Evolutionary conservation across 202 grass and related monocot species (phyloP).

Genomic region (Brachypodium distachyon): DNA sequence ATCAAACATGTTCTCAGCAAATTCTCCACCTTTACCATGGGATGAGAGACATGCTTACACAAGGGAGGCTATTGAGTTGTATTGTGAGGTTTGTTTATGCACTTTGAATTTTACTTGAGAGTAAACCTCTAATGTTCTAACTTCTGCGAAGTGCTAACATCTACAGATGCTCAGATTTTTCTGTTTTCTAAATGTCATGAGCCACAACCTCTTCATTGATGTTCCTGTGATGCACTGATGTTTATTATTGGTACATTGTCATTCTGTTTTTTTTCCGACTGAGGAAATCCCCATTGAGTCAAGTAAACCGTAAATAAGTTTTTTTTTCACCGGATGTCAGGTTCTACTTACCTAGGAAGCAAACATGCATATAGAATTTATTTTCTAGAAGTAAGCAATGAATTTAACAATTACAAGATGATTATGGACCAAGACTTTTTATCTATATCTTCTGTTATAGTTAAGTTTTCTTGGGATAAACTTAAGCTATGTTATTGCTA

Average conservation of each 20-base stretch:
- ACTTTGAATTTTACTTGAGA: neutral
- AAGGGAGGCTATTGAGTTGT: constrained; percentile 69
- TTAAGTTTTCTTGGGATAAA: neutral
- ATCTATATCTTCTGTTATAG: neutral
- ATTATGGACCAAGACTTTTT: neutral
- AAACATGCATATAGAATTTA: neutral
- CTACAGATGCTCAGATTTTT: neutral
- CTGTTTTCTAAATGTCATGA: neutral
- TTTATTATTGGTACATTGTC: neutral
- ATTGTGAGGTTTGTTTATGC: constrained; percentile 62
- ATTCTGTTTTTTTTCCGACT: neutral
- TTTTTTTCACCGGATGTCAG: neutral
- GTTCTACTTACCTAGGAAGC: neutral
- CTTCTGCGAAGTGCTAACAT: neutral
- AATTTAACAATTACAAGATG: neutral
- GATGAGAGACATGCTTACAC: constrained; percentile 69
- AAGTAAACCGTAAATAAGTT: neutral
- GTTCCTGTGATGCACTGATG: neutral
- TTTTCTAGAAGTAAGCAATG: neutral
- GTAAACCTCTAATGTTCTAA: neutral
- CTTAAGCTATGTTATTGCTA: neutral
- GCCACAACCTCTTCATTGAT: neutral
- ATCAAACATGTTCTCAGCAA: constrained; percentile 82
- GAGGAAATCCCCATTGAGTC: neutral
- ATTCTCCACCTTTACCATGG: constrained; percentile 75